Base-by-base conservation (phyloP, 495 filamentous ascomycete genomes). In the Daldinia bambusicola region DNA sequence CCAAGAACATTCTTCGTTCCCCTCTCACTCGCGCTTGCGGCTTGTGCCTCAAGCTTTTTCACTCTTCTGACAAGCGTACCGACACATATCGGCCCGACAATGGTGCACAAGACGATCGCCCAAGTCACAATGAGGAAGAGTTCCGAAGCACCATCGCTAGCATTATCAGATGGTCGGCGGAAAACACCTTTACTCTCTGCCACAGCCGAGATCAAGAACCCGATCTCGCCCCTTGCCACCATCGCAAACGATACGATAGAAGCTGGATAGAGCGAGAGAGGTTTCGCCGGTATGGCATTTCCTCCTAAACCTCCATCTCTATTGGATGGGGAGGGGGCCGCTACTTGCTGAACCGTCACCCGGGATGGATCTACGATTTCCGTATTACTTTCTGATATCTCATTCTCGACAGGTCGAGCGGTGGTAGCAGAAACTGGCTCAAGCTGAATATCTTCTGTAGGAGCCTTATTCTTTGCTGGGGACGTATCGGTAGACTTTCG, bases 151-250 rank as follows among this genome's bases (percentile, higher is more conserved):
- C 40, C 31, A 4, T 86, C 78, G 14, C 87, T 82, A 0, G 66
- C 34, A 12, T 76, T 79, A 10, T 74, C 70, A 0, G 73, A 43
- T 4, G 67, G 65, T 0, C 64, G 61, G 4, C 65, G 68, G 67
- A 91, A 90, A n/a, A 89, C 83, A 0, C 88, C 86, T 26, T 85
- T 75, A 10, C 84, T 85, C 59, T 90, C 79, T 0, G 89, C 90
- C 4, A 93, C 76, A 2, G 91, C 89, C 6, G 91, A 89, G 64
- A 95, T 92, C 20, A 95, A 79, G 61, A 93, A 92, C 0, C 91
- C 92, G 30, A 95, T 90, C 74, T 97, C 92, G 2, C 92, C 92
- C 37, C 91, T 85, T 0, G 92, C 87, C 0, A 91, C 86, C 91
- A 94, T 94, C 0, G 90, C 86, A 38, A 81, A 74, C 0, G 84